These are phyloP conservation scores for Penicillium cataractarum DNA, from an alignment of 495 filamentous ascomycete species.

Conservation along the genomic window DNA sequence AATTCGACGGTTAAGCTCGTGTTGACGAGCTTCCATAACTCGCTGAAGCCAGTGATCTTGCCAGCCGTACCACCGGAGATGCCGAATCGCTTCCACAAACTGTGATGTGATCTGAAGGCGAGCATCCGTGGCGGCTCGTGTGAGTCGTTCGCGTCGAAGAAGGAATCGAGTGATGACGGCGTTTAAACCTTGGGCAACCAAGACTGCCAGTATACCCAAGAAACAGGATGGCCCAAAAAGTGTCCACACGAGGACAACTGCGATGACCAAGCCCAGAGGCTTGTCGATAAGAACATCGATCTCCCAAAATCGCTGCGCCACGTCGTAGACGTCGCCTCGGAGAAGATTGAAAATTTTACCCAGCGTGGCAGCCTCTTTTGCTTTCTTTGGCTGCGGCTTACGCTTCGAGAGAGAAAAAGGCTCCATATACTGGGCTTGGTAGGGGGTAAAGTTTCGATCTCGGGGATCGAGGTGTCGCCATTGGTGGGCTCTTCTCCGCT, in stretches of 20 bases:
- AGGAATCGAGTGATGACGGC: slow-evolving; percentile 61
- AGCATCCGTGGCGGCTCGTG: slow-evolving; percentile 67
- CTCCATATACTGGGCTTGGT: slow-evolving; percentile 20
- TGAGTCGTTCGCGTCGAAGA: slow-evolving; percentile 63
- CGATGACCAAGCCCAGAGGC: slow-evolving; percentile 69
- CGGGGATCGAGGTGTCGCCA: slow-evolving; percentile 6
- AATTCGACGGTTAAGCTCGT: slow-evolving; percentile 69
- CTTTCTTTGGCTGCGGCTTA: slow-evolving; percentile 26
- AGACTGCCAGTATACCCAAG: slow-evolving; percentile 65
- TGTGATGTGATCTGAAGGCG: slow-evolving; percentile 76
- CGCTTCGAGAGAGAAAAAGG: slow-evolving; percentile 9
- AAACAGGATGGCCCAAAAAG: slow-evolving; percentile 81
- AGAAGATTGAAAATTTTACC: slow-evolving; percentile 85
- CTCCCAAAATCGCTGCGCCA: slow-evolving; percentile 84
- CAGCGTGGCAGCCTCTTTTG: slow-evolving; percentile 68
- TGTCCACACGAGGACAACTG: slow-evolving; percentile 69
- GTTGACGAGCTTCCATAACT: slow-evolving; percentile 70
- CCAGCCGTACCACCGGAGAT: slow-evolving; percentile 87
- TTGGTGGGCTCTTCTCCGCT: slow-evolving; percentile 8
- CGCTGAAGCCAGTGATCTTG: slow-evolving; percentile 74
- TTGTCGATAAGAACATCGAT: slow-evolving; percentile 66
- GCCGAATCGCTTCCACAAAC: slow-evolving; percentile 82
- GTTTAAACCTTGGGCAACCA: slow-evolving; percentile 67
- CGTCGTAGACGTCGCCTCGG: slow-evolving; percentile 78
- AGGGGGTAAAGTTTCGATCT: slow-evolving; percentile 1